Conservation (phyloP, 345 rosid genomes). For the Eucalyptus globulus region DNA sequence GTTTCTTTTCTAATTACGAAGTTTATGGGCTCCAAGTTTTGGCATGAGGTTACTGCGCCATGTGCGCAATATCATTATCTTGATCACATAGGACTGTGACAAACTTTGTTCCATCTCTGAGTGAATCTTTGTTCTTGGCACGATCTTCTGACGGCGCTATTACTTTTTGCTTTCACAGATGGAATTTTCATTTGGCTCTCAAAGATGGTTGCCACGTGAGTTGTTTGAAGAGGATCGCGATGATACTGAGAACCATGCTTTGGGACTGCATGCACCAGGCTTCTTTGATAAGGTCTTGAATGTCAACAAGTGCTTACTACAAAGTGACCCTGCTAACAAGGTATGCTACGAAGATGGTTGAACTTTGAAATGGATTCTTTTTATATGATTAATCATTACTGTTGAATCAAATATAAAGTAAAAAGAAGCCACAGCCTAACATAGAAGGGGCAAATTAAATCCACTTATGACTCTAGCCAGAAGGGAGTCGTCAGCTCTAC, state of each 20-base stretch:
- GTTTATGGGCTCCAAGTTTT: not conserved
- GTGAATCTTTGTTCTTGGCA: not conserved
- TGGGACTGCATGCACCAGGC: constrained; percentile 91
- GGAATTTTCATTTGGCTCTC: constrained; percentile 88
- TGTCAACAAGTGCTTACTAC: constrained; percentile 70
- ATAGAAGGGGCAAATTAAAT: not conserved
- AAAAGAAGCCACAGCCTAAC: not conserved
- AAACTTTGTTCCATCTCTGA: not conserved
- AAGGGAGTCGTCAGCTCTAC: not conserved
- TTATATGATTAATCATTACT: not conserved
- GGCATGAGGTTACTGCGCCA: not conserved
- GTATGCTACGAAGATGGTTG: constrained; percentile 2
- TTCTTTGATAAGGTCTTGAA: constrained; percentile 83
- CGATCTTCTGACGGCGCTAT: not conserved
- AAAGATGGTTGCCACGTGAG: constrained; percentile 71
- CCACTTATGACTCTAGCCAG: not conserved
- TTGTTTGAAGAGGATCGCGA: constrained; percentile 36
- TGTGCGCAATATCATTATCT: not conserved
- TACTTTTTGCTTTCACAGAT: constrained; percentile 33
- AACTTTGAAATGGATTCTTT: not conserved
- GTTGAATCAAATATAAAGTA: not conserved
- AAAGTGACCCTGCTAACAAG: constrained; percentile 75
- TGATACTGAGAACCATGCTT: constrained; percentile 37
- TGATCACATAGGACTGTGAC: not conserved
- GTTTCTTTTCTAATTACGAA: not conserved